phyloP scores from a whole-genome alignment of 345 rosid genomes.

The Aquilaria malaccensis region DNA sequence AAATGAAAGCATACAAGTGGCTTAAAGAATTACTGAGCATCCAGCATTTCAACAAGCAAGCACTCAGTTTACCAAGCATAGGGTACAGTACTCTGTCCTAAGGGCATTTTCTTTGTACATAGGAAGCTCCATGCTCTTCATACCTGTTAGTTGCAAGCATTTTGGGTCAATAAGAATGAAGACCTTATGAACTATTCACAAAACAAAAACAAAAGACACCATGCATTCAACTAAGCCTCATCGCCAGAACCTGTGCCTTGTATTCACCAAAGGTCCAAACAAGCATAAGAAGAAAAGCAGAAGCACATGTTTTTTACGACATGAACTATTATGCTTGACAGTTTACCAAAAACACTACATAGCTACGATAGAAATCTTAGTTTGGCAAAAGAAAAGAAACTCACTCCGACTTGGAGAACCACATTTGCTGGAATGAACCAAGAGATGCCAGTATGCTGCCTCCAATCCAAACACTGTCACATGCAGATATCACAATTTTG shows the following conservation, averaged over 20 bases:
- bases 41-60: neutral
- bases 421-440: constrained; percentile 96
- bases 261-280: too few species aligned
- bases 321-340: neutral
- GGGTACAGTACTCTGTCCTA: constrained; percentile 18
- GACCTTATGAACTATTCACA: neutral
- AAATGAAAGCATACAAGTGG: neutral
- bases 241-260: too few species aligned
- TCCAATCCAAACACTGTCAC: constrained; percentile 87
- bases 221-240: too few species aligned
- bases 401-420: constrained; percentile 91
- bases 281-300: neutral
- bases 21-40: neutral
- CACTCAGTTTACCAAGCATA: neutral
- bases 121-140: constrained; percentile 97
- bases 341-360: neutral
- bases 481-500: neutral
- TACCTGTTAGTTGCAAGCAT: constrained; percentile 43
- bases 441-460: constrained; percentile 89
- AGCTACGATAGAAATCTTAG: neutral
- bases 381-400: constrained; percentile 11
- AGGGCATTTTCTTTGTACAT: constrained; percentile 94
- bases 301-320: neutral
- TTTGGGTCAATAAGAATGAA: neutral
- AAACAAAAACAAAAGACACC: too few species aligned